A percentile compares a stretch with the other conserved stretches of the same genome.
These are phyloP conservation scores for Dissophora globulifera DNA, from an alignment of 192 early-diverging fungal species.

Conservation along the genomic window DNA sequence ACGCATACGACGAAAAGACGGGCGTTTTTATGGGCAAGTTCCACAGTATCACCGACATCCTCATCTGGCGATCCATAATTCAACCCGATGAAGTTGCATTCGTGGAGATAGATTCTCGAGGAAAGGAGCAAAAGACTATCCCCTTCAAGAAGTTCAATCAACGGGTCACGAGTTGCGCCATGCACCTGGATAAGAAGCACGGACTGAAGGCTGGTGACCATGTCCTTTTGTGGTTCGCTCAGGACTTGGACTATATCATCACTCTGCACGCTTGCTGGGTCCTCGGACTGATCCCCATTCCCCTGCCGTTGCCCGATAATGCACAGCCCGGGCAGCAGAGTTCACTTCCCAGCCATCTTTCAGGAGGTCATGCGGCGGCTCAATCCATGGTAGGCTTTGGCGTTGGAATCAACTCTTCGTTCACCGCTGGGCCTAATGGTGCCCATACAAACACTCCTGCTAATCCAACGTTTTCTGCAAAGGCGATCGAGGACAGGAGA, in stretches of 20 bases:
- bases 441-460: not conserved
- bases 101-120: constrained; percentile 60
- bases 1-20: constrained; percentile 69
- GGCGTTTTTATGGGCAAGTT: constrained; percentile 70
- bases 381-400: not conserved
- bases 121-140: constrained; percentile 63
- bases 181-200: constrained; percentile 68
- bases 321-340: not conserved
- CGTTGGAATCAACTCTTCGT: not conserved
- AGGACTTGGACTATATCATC: constrained; percentile 70
- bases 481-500: constrained; percentile 21
- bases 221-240: constrained; percentile 65
- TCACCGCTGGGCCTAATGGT: not conserved
- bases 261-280: constrained; percentile 83
- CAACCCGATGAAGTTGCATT: constrained; percentile 72
- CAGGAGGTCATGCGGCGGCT: not conserved
- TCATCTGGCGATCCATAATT: constrained; percentile 72
- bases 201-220: constrained; percentile 66
- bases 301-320: constrained; percentile 69
- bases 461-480: not conserved
- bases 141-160: constrained; percentile 73
- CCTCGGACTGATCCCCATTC: constrained; percentile 77
- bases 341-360: not conserved
- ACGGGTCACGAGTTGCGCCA: constrained; percentile 70
- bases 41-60: constrained; percentile 71